A percentile compares a stretch with the other conserved stretches of the same genome.
Evolutionary conservation across 129 eudicot species (phyloP).

Genomic region (Flaveria brownii): DNA sequence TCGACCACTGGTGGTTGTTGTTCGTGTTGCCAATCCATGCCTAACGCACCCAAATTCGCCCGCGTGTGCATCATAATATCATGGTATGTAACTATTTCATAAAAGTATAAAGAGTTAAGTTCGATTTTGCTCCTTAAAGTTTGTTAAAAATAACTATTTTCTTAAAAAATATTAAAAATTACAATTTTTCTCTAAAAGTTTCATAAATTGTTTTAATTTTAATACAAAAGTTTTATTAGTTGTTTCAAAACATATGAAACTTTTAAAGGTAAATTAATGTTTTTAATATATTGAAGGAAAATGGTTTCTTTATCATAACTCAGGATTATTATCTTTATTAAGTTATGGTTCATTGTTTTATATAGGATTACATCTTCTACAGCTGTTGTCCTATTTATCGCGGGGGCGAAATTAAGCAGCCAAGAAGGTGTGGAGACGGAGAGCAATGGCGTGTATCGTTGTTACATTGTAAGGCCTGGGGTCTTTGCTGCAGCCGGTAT

Average conservation of each 20-base stretch:
- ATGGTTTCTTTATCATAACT: no score
- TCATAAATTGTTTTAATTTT: no score
- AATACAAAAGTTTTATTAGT: no score
- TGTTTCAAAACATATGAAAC: no score
- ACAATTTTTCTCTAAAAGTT: no score
- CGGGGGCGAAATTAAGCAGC: slow-evolving; percentile 26
- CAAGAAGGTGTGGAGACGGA: neutral
- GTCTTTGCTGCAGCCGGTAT: slow-evolving; percentile 21
- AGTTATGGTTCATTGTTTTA: neutral
- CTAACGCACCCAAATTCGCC: slow-evolving; percentile 1
- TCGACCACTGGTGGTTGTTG: slow-evolving; percentile 29
- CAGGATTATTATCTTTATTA: no score
- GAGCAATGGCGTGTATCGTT: slow-evolving; percentile 7
- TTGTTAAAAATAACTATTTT: no score
- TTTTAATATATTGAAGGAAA: no score
- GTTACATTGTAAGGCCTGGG: slow-evolving; percentile 16
- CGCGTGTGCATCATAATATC: slow-evolving; percentile 25
- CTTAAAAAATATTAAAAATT: no score
- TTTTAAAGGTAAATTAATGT: no score
- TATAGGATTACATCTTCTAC: slow-evolving; percentile 25
- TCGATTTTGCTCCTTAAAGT: no score
- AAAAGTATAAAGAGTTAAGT: no score
- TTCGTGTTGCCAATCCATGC: slow-evolving; percentile 21
- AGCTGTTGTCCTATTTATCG: slow-evolving; percentile 15
- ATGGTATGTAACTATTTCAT: slow-evolving; percentile 15